A percentile compares a stretch with the other conserved stretches of the same genome.
phyloP scores from a whole-genome alignment of 2,329 filamentous ascomycete species.

The Canariomyces notabilis region DNA sequence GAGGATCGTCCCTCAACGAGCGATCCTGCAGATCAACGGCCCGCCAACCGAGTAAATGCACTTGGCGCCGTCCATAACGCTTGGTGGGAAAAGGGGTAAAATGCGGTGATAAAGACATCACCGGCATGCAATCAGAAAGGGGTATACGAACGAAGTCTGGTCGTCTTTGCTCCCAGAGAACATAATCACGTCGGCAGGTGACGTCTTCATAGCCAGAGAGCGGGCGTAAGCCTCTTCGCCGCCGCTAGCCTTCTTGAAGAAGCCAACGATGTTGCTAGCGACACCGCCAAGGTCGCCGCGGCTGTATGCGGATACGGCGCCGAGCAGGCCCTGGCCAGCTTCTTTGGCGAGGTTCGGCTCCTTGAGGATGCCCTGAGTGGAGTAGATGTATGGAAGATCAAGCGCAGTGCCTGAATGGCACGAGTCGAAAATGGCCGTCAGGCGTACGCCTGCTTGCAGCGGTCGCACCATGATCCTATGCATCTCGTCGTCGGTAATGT shows the following conservation, averaged over 20 bases:
- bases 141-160: conserved; percentile 75
- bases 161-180: conserved; percentile 95
- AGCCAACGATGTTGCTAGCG: conserved; percentile 70
- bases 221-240: conserved; percentile 79
- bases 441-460: conserved; percentile 49
- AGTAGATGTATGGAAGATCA: conserved; percentile 64
- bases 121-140: conserved; percentile 19
- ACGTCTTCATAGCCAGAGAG: conserved; percentile 83
- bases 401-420: conserved; percentile 64
- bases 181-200: conserved; percentile 93
- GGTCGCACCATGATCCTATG: conserved; percentile 65
- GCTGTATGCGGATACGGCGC: conserved; percentile 54
- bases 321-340: conserved; percentile 58
- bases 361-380: conserved; percentile 63
- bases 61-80: too few species aligned
- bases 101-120: conserved; percentile 8
- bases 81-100: conserved; percentile 13
- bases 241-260: conserved; percentile 83
- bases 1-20: too few species aligned
- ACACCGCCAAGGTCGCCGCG: conserved; percentile 77
- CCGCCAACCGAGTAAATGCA: too few species aligned
- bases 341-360: conserved; percentile 65
- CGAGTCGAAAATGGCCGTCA: conserved; percentile 61
- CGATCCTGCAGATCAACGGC: too few species aligned
- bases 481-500: conserved; percentile 81